Evolutionary conservation across 179 eudicot genomes (phyloP).

Genomic region (Silene vulgaris): DNA sequence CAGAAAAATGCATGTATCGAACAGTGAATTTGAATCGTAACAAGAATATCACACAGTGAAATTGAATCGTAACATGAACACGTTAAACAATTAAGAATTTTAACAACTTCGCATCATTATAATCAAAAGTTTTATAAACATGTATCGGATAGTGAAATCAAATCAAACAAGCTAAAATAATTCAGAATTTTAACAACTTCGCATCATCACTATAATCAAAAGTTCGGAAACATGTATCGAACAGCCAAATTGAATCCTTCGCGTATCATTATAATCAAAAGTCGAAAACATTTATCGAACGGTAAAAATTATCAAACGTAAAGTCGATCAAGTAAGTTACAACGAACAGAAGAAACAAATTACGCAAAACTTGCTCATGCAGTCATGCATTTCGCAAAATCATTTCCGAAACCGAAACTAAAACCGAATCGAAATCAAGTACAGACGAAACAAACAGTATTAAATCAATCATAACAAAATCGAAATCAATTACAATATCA

Average conservation of each 20-base stretch:
- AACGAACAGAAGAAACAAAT: no score
- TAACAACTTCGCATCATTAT: not conserved
- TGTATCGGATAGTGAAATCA: not conserved
- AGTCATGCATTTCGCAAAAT: not conserved
- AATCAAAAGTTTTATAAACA: not conserved
- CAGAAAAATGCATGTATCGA: no score
- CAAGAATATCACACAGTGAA: not conserved
- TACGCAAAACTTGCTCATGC: not conserved
- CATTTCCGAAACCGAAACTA: not conserved
- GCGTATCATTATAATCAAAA: no score
- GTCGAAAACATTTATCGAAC: no score
- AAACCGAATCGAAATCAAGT: not conserved
- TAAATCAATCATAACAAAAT: not conserved
- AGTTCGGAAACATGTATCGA: no score
- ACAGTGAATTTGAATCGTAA: no score
- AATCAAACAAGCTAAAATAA: not conserved
- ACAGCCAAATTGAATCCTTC: no score
- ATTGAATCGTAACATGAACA: not conserved
- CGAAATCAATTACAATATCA: not conserved
- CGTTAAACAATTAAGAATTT: not conserved
- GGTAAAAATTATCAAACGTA: no score
- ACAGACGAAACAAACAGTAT: not conserved
- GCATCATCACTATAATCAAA: no score
- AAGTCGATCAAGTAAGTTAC: not conserved
- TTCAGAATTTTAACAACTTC: no score